phyloP scores from a whole-genome alignment of 345 rosid species.

The Citrus maxima region DNA sequence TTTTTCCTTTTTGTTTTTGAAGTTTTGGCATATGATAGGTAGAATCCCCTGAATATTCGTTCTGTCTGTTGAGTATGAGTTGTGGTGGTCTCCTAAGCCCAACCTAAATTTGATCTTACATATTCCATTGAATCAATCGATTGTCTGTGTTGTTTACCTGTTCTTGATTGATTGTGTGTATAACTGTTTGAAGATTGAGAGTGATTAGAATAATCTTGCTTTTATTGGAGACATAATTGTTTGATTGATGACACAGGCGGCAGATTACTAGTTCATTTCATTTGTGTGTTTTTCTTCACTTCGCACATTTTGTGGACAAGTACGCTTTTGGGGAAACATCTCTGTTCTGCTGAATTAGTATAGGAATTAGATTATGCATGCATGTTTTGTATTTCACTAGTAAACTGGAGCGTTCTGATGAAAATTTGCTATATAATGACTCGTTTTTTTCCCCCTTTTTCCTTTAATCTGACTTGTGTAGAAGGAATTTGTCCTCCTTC shows the following conservation, averaged over 20 bases:
- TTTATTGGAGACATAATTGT: not conserved
- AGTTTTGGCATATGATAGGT: not conserved
- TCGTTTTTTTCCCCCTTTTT: not conserved
- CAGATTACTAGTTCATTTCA: not conserved
- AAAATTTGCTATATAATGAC: not conserved
- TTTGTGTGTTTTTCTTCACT: not conserved
- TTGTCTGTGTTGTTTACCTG: not conserved
- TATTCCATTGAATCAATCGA: too few species aligned
- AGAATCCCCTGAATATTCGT: not conserved
- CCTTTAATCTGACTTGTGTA: not conserved
- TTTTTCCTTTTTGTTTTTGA: not conserved
- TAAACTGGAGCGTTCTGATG: not conserved
- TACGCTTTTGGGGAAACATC: too few species aligned
- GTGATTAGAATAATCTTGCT: not conserved
- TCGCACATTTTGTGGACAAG: not conserved
- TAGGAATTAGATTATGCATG: not conserved
- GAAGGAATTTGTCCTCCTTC: slow-evolving; percentile 18
- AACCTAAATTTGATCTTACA: too few species aligned
- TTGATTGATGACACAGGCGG: not conserved
- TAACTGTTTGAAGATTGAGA: not conserved
- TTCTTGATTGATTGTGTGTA: not conserved
- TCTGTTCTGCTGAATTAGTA: not conserved
- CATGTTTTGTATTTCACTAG: not conserved
- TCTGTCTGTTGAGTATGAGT: too few species aligned
- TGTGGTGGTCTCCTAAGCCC: too few species aligned